Evolutionary conservation across 2,329 filamentous ascomycete genomes (phyloP).

Genomic region (Pyrenophora graminea): DNA sequence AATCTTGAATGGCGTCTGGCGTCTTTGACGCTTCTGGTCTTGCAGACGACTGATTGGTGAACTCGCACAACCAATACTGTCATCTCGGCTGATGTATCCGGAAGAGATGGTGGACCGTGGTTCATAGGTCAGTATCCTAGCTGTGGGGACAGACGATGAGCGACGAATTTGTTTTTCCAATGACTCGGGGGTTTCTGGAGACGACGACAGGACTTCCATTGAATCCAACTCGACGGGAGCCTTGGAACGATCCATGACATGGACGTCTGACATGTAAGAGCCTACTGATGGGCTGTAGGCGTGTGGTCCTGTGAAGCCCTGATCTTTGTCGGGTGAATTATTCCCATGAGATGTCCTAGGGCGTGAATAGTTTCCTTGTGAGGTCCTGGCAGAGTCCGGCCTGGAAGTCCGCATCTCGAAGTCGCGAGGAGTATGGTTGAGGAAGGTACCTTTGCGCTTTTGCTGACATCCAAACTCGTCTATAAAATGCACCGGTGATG

Average conservation of each 20-base stretch:
- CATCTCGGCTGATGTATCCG: slow-evolving; percentile 14
- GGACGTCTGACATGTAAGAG: slow-evolving; percentile 10
- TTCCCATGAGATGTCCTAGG: slow-evolving; percentile 21
- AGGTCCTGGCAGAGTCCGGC: slow-evolving; percentile 17
- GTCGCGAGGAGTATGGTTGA: slow-evolving; percentile 41
- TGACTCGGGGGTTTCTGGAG: slow-evolving; percentile 16
- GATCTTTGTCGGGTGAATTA: slow-evolving; percentile 10
- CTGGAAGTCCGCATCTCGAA: slow-evolving; percentile 31
- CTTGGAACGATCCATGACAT: slow-evolving; percentile 13
- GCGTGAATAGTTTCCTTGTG: slow-evolving; percentile 28
- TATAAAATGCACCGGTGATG: slow-evolving; percentile 22
- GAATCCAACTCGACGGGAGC: slow-evolving; percentile 26
- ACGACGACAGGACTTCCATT: slow-evolving; percentile 12
- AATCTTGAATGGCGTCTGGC: slow-evolving; percentile 35
- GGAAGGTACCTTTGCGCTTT: slow-evolving; percentile 36
- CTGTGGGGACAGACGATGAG: slow-evolving; percentile 23
- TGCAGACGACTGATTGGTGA: slow-evolving; percentile 9
- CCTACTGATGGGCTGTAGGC: slow-evolving; percentile 18
- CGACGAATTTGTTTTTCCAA: slow-evolving; percentile 15
- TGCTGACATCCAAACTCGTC: slow-evolving; percentile 30
- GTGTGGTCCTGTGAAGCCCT: slow-evolving; percentile 1
- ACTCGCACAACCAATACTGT: slow-evolving; percentile 13
- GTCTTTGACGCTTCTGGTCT: slow-evolving; percentile 30
- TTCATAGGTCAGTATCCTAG: slow-evolving; percentile 19
- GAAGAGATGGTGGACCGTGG: slow-evolving; percentile 8